Evolutionary conservation across 345 rosid genomes (phyloP), one percentile per base, ranked within the genome.

Genomic region (Pistacia integerrima): DNA sequence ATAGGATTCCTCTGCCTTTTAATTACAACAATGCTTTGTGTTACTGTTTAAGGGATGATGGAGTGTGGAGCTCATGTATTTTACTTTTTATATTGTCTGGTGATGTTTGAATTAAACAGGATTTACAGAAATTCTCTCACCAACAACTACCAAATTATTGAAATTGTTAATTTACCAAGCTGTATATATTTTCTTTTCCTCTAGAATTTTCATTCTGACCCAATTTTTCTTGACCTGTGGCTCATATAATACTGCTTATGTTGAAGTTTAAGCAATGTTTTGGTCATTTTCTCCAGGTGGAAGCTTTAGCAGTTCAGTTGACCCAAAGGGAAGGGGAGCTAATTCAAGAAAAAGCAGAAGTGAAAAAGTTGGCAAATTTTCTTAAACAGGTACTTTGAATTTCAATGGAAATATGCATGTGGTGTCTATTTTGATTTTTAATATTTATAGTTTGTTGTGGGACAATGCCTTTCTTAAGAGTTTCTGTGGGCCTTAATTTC

Each of bases 251-350:
- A 11, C 67, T 36, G 57, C 30, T 56, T 54, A 2, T 18, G 44
- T 28, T n/a, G 18, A 66, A 28, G 74, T 74, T 64, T 5, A 70
- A 70, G 36, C 63, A 55, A 77, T 14, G 35, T 60, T 82, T 13
- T 85, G 65, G 65, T 74, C 64, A 30, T 71, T 77, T 86, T 58
- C 80, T 79, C 70, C 84, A 97, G 99, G 99, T 97, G 60, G 99
- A 94, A 84, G 97, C 97, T 77, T 82, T 97, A 75, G 98, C 98
- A 52, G 94, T 97, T 82, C 97, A 97, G 77, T 84, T 97, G 82
- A 91, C 97, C 76, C 90, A 92, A 82, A 92, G 97, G 84, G 99
- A 97, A 88, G 97, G 99, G 82, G 98, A 94, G 82, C 76, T 94
- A 81, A 85, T 91, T 75, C 97, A 90, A 78, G 98, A 97, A 78